These are phyloP conservation scores for Parietaria judaica DNA, from an alignment of 306 rosid species.

Conservation along the genomic window DNA sequence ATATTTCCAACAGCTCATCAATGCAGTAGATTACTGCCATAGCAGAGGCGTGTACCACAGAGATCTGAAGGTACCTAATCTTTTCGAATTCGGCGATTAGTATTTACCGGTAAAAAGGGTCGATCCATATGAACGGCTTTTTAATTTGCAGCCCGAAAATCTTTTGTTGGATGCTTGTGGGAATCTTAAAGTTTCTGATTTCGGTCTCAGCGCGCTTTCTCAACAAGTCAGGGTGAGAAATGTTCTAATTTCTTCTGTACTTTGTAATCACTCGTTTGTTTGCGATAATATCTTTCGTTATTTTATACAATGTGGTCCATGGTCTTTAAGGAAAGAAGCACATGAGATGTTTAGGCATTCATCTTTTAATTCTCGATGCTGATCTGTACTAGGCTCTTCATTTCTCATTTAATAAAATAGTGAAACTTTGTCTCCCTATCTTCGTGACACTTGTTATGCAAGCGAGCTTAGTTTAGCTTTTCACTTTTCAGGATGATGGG, in stretches of 20 bases:
- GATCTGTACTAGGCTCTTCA: too few species aligned
- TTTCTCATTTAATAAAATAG: too few species aligned
- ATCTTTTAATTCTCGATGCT: too few species aligned
- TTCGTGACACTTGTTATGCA: too few species aligned
- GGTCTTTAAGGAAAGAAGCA: too few species aligned
- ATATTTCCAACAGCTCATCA: conserved; percentile 96
- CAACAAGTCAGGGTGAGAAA: conserved; percentile 81
- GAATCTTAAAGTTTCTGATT: conserved; percentile 93
- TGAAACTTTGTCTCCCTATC: too few species aligned
- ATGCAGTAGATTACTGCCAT: conserved; percentile 96
- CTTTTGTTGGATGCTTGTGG: conserved; percentile 73
- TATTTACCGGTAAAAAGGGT: background rate
- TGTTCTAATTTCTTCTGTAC: conserved; percentile 13
- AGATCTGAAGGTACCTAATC: conserved; percentile 69
- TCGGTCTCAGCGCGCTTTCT: conserved; percentile 92
- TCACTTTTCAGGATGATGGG: conserved; percentile 66
- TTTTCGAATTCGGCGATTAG: background rate
- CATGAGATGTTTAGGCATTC: too few species aligned
- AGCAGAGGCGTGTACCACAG: conserved; percentile 97
- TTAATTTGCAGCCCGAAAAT: conserved; percentile 76
- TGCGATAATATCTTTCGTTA: background rate
- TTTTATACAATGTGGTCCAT: too few species aligned
- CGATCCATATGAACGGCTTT: background rate
- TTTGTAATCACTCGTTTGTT: conserved; percentile 13
- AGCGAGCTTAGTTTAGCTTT: too few species aligned